These are phyloP conservation scores for Schwanniomyces sp. DNA, from an alignment of 805 yeast species.

Conservation along the genomic window DNA sequence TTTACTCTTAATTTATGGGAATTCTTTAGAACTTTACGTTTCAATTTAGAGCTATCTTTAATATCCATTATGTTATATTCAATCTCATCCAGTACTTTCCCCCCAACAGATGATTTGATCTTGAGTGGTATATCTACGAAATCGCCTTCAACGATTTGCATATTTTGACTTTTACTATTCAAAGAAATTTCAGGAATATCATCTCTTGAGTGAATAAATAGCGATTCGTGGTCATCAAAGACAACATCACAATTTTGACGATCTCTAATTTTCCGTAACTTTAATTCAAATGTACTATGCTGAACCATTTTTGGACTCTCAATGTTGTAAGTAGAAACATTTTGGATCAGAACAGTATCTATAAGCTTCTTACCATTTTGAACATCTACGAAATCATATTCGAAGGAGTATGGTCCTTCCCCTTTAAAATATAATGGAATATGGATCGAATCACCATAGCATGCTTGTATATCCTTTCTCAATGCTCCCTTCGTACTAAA, in stretches of 20 bases:
- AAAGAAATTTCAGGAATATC: conserved; percentile 58
- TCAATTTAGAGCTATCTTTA: conserved; percentile 5
- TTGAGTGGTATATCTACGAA: conserved; percentile 53
- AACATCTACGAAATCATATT: conserved; percentile 63
- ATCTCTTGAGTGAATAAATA: conserved; percentile 62
- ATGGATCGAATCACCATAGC: conserved; percentile 26
- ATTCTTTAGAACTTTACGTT: conserved; percentile 8
- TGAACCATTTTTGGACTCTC: conserved; percentile 51
- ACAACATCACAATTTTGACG: conserved; percentile 77
- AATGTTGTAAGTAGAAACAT: conserved; percentile 43
- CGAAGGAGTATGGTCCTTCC: conserved; percentile 71
- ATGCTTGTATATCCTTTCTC: conserved; percentile 20
- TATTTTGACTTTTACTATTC: conserved; percentile 16
- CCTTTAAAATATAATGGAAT: conserved; percentile 71
- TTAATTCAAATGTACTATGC: conserved; percentile 75
- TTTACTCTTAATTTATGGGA: conserved; percentile 24
- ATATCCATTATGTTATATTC: conserved; percentile 25
- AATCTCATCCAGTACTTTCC: conserved; percentile 26
- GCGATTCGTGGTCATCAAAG: conserved; percentile 54
- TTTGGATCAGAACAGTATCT: conserved; percentile 26
- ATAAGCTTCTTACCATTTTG: conserved; percentile 17
- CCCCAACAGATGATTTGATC: conserved; percentile 33
- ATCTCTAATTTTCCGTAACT: conserved; percentile 67
- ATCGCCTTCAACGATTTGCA: conserved; percentile 63
- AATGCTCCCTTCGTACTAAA: conserved; percentile 14